A percentile compares a stretch with the other conserved stretches of the same genome.
Conservation (phyloP, 345 rosid genomes). For the Populus deltoides region DNA sequence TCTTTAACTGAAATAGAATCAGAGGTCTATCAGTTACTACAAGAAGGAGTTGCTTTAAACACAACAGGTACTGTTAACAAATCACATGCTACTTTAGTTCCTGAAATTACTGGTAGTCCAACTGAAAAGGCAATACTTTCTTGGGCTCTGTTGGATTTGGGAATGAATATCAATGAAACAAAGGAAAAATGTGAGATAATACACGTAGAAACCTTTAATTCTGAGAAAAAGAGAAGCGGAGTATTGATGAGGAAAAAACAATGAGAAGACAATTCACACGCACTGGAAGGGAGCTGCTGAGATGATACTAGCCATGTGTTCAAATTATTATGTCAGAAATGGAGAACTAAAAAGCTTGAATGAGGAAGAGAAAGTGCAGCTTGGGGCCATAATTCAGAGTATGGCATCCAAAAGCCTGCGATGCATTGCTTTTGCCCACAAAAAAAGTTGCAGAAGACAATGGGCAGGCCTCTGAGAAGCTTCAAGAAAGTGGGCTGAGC, state of each 20-base stretch:
- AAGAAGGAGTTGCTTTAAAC: slow-evolving; percentile 49
- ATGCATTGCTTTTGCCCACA: slow-evolving; percentile 49
- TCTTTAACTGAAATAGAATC: slow-evolving; percentile 24
- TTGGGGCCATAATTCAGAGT: slow-evolving; percentile 26
- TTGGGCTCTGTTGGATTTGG: slow-evolving; percentile 45
- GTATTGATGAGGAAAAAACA: slow-evolving; percentile 27
- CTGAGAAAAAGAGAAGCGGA: slow-evolving; percentile 54
- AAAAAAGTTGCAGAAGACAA: slow-evolving; percentile 25
- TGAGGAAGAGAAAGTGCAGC: slow-evolving; percentile 19
- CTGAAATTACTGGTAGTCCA: slow-evolving; percentile 47
- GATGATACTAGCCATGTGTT: slow-evolving; percentile 43
- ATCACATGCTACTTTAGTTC: slow-evolving; percentile 8
- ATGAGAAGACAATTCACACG: slow-evolving; percentile 23
- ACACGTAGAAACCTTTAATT: slow-evolving; percentile 46
- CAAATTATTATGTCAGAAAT: slow-evolving; percentile 36
- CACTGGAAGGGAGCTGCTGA: slow-evolving; percentile 67
- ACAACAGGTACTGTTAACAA: slow-evolving; percentile 29
- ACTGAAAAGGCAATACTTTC: slow-evolving; percentile 52
- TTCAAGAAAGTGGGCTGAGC: slow-evolving; percentile 53
- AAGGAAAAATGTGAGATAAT: slow-evolving; percentile 19
- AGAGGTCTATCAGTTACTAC: slow-evolving; percentile 25
- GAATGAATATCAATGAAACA: slow-evolving; percentile 31
- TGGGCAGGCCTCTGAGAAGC: slow-evolving; percentile 4
- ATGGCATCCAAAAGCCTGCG: slow-evolving; percentile 52
- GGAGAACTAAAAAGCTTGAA: slow-evolving; percentile 27